phyloP scores from a whole-genome alignment of 768 basidiomycete species.

The Tylopilus plumbeoviolaceoides region DNA sequence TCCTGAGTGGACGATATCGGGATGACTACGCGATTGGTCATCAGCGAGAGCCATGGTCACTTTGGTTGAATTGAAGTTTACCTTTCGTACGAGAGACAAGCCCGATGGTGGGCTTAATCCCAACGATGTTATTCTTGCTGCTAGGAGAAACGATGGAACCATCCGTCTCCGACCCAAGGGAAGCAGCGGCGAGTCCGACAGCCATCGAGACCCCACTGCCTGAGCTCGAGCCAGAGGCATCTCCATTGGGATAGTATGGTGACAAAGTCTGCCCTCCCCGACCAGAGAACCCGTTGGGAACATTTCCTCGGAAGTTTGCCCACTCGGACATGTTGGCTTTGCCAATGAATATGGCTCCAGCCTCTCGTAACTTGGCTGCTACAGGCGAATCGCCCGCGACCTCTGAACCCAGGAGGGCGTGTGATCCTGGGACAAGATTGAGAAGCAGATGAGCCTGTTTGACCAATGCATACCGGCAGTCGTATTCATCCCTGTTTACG shows the following conservation, averaged over 20 bases:
- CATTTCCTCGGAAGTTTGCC: conserved; percentile 38
- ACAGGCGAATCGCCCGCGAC: conserved; percentile 33
- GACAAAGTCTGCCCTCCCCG: conserved; percentile 30
- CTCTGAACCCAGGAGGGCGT: conserved; percentile 34
- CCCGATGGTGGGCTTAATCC: conserved; percentile 40
- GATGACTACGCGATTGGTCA: background rate
- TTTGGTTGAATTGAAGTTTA: conserved; percentile 5
- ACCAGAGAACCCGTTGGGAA: conserved; percentile 41
- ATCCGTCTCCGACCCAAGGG: conserved; percentile 46
- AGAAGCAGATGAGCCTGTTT: background rate
- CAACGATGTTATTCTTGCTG: conserved; percentile 40
- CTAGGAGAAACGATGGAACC: conserved; percentile 47
- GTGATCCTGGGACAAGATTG: conserved; percentile 25
- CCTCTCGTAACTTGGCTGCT: conserved; percentile 26
- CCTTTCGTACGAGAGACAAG: conserved; percentile 37
- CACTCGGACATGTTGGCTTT: conserved; percentile 45
- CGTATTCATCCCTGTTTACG: conserved; percentile 33
- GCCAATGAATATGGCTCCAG: conserved; percentile 31
- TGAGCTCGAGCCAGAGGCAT: conserved; percentile 40
- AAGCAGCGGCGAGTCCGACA: conserved; percentile 40
- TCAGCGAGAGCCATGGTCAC: background rate
- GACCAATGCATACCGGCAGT: conserved; percentile 29
- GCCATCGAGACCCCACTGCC: conserved; percentile 41
- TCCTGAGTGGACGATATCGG: conserved; percentile 47
- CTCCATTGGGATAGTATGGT: conserved; percentile 39